Base-by-base conservation (phyloP, 176 grass and related monocot genomes). In the Bolboschoenus planiculmis region DNA sequence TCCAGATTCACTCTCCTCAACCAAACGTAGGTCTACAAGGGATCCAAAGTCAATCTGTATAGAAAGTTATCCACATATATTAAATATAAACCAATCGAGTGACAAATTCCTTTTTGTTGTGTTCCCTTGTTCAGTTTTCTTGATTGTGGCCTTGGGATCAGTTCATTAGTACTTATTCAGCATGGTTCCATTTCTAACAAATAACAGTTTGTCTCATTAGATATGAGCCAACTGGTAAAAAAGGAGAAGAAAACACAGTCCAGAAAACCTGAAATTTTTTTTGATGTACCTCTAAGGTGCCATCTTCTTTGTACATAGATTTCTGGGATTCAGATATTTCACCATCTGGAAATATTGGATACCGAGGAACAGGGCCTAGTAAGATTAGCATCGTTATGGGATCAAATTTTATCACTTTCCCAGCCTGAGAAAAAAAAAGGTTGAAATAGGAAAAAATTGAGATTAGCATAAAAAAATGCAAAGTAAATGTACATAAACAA, bases 321-420 rank as follows among this genome's bases (percentile, higher is more conserved):
- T 64, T 81, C 42, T 81, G 55, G 9, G 56, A 61, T 81, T 58
- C 33, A 80, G 77, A 59, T 23, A 43, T 81, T 62, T 81, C 57
- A 58, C 79, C 56, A 81, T 81, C 40, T 6, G 79, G 79, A 81
- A 81, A 81, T 26, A 81, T 59, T 43, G 79, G 79, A 81, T 81
- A 81, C 35, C 64, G 11, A 14, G 21, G 14, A 13, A 81, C 79
- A 63, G 57, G 55, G 21, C 79, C 79, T 62, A 81, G n/a, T 61
- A 81, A 58, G 36, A 81, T 64, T 16, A 44, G 36, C 79, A 81
- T 81, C 5, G 40, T 61, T 81, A 81, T 62, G 30, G 79, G 79
- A 64, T 81, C 56, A 44, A 81, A 81, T 64, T 43, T 81, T 62
- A 81, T 44, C 35, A 81, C 79, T 43, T 81, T 61, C 59, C 79